Conservation (phyloP, 495 filamentous ascomycete species). For the Poronia punctata region DNA sequence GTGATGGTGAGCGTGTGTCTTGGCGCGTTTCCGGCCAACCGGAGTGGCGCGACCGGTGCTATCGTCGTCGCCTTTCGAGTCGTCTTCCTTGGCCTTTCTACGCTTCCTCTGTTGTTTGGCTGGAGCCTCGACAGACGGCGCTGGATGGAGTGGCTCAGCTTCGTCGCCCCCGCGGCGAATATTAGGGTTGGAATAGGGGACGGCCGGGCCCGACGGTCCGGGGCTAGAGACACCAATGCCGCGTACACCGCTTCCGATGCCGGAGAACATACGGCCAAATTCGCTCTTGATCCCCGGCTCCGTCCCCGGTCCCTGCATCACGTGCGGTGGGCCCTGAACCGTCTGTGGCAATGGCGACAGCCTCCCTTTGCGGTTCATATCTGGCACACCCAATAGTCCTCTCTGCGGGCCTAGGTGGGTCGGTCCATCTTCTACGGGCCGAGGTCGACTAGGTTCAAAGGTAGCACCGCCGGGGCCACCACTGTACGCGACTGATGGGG, state of each 20-base stretch:
- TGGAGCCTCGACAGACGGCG: slow-evolving; percentile 22
- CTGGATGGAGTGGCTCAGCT: slow-evolving; percentile 28
- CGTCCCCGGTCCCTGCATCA: slow-evolving; percentile 62
- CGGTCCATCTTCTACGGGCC: slow-evolving; percentile 54
- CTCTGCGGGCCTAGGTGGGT: slow-evolving; percentile 36
- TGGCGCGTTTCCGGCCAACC: slow-evolving; percentile 50
- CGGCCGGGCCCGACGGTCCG: slow-evolving; percentile 40
- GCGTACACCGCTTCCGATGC: slow-evolving; percentile 79
- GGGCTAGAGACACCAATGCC: slow-evolving; percentile 45
- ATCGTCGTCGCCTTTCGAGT: slow-evolving; percentile 51
- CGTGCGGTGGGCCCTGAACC: slow-evolving; percentile 83
- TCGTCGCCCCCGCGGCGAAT: slow-evolving; percentile 43
- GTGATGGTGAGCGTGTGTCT: slow-evolving; percentile 55
- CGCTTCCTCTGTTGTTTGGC: slow-evolving; percentile 45
- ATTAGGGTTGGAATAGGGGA: slow-evolving; percentile 34
- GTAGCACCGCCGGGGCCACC: slow-evolving; percentile 25
- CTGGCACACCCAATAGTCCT: slow-evolving; percentile 50
- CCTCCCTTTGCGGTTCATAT: slow-evolving; percentile 58
- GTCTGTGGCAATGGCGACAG: slow-evolving; percentile 81
- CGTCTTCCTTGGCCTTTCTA: slow-evolving; percentile 53
- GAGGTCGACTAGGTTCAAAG: slow-evolving; percentile 35
- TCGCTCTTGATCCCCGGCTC: slow-evolving; percentile 87
- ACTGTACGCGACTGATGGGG: slow-evolving; percentile 38
- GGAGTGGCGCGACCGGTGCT: slow-evolving; percentile 48
- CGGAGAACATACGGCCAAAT: slow-evolving; percentile 84